Evolutionary conservation across 2,329 filamentous ascomycete species (phyloP).

Genomic region (Lachnellula hyalina): DNA sequence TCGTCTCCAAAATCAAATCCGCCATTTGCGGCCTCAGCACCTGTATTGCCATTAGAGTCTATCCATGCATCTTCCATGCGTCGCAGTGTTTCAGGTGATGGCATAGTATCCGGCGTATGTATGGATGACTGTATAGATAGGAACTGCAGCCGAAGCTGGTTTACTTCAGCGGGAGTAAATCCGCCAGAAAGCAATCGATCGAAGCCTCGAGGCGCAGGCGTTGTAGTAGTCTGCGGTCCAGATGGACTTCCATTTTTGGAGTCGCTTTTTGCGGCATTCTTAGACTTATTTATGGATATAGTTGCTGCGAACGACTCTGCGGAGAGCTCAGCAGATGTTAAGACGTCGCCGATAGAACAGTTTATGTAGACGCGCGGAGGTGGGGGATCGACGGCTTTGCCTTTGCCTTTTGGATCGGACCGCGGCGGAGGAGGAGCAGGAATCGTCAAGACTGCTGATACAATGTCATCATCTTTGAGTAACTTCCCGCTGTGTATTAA

Average conservation of each 20-base stretch:
- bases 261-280: conserved; percentile 9
- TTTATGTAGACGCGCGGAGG: conserved; percentile 73
- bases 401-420: conserved; percentile 50
- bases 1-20: conserved; percentile 35
- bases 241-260: conserved; percentile 10
- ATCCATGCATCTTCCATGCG: conserved; percentile 88
- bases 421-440: conserved; percentile 48
- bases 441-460: conserved; percentile 63
- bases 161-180: conserved; percentile 78
- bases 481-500: conserved; percentile 88
- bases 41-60: conserved; percentile 53
- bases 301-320: conserved; percentile 48
- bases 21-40: conserved; percentile 33
- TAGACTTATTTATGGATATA: conserved; percentile 15
- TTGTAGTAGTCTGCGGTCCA: conserved; percentile 30
- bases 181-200: conserved; percentile 77
- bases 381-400: conserved; percentile 54
- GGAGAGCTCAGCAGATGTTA: conserved; percentile 64
- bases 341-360: conserved; percentile 78
- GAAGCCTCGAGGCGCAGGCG: conserved; percentile 69
- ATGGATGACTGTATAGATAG: conserved; percentile 74
- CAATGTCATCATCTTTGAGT: conserved; percentile 65
- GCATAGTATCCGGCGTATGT: conserved; percentile 86
- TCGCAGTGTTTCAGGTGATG: conserved; percentile 68
- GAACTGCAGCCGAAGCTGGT: conserved; percentile 82